Evolutionary conservation across 2,329 filamentous ascomycete species (phyloP), one percentile per base, ranked within the genome.

Genomic region (Gremmenia infestans): DNA sequence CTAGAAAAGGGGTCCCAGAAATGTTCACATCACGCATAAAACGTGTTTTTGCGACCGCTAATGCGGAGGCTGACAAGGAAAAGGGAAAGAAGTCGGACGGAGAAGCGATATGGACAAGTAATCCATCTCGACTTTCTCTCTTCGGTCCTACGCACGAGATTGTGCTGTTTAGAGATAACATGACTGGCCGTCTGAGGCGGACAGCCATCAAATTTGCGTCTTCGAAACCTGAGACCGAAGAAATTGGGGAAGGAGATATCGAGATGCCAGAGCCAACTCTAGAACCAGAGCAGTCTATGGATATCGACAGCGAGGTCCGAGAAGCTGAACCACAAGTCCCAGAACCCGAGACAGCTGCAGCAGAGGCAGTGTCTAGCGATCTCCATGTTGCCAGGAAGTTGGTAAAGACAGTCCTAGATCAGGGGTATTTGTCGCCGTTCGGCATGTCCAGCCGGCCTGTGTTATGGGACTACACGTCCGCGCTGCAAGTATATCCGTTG

Each of bases 61-160:
- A 94, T 63, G 78, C 84, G 2, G 90, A 94, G 64, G 74, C 78
- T 0, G 82, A 82, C 19, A 72, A 73, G 50, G 74, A 72, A 50
- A 76, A 72, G 55, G 76, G 73, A 53, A 72, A 76, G 58, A 76
- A 77, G 39, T 74, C 78, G 19, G 77, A 82, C 35, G 89, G 90
- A 19, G 87, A 91, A 65, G 88, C 87, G 0, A 77, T 96, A 2
- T 97, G 91, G 91, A 88, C 93, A 0, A 90, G 83, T 12, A 99
- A 97, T 67, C 94, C 94, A 0, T 81, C 87, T 32, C 82, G 92
- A 15, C 68, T 99, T 25, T 87, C 83, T 28, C 79, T 96, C 58
- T 99, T 97, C 68, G 93, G 93, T 0, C 88, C 92, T 0, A 83
- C 85, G 36, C 89, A 96, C 67, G 94, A 99, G 68, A 81, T 99